phyloP scores from a whole-genome alignment of 306 rosid genomes.

The Arachis hypogaea region DNA sequence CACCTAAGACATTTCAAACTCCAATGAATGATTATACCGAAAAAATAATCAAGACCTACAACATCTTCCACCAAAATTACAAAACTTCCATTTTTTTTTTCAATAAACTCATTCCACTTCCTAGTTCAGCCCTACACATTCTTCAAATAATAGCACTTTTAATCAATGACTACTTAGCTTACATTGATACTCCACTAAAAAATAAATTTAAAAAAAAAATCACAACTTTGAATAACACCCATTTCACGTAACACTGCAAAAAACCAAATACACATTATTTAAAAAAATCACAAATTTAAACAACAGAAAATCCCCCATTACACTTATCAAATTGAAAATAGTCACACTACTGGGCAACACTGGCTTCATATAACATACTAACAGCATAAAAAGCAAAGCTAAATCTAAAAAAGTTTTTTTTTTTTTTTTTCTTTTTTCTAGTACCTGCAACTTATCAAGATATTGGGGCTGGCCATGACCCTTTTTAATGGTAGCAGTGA shows the following conservation, averaged over 20 bases:
- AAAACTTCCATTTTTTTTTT: not conserved
- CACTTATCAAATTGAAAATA: no score
- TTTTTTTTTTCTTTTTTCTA: no score
- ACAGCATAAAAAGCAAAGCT: no score
- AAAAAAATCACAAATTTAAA: no score
- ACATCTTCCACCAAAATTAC: not conserved
- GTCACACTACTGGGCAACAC: no score
- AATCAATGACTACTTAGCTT: conserved; percentile 11
- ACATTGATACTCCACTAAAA: not conserved
- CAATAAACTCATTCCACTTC: conserved; percentile 13
- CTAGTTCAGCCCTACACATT: conserved; percentile 1
- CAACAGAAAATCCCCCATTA: no score
- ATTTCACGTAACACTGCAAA: not conserved
- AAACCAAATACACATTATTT: not conserved
- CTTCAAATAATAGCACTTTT: conserved; percentile 15
- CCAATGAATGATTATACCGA: conserved; percentile 24
- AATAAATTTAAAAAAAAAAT: not conserved
- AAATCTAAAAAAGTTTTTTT: no score
- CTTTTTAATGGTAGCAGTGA: conserved; percentile 88
- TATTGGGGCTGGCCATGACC: conserved; percentile 95
- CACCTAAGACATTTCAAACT: conserved; percentile 58
- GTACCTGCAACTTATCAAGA: conserved; percentile 88
- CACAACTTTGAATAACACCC: not conserved
- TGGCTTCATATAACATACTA: not conserved
- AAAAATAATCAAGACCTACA: conserved; percentile 23